Conservation (phyloP, 495 filamentous ascomycete species). For the Neurospora sp. region DNA sequence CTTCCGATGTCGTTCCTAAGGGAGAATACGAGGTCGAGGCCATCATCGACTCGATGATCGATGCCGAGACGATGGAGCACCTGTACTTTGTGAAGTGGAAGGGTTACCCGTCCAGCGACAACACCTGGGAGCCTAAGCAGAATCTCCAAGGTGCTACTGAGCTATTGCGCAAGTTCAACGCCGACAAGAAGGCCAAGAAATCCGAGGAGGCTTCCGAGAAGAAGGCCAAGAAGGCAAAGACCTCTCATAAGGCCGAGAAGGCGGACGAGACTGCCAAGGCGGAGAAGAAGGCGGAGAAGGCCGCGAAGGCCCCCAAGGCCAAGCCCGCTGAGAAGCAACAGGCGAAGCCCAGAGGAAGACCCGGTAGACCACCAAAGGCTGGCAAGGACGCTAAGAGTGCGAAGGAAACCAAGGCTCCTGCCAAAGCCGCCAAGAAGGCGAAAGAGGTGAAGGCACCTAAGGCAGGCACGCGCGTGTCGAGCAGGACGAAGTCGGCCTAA, state of each 20-base stretch:
- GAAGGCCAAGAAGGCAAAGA: neutral
- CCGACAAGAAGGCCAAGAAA: constrained; percentile 15
- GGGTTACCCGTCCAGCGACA: constrained; percentile 19
- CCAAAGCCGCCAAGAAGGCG: neutral
- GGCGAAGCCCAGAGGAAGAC: neutral
- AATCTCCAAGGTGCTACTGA: constrained; percentile 18
- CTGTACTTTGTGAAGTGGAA: constrained; percentile 36
- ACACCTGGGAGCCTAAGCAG: constrained; percentile 35
- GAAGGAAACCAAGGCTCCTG: neutral
- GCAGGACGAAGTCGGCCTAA: neutral
- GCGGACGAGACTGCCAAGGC: constrained; percentile 2
- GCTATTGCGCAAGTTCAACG: constrained; percentile 20
- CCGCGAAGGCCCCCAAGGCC: constrained; percentile 2
- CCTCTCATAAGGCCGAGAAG: neutral
- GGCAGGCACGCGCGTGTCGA: neutral
- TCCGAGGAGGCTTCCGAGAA: constrained; percentile 2
- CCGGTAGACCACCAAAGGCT: neutral
- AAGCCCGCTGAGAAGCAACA: neutral
- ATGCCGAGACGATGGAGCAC: constrained; percentile 22
- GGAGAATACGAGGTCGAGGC: constrained; percentile 29
- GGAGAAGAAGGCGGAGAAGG: constrained; percentile 5
- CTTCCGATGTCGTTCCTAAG: constrained; percentile 4
- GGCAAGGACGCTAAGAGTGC: neutral
- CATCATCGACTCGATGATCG: constrained; percentile 23
- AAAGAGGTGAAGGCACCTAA: neutral